Conservation (phyloP, 2,329 filamentous ascomycete genomes). For the Kalmusia sp. region DNA sequence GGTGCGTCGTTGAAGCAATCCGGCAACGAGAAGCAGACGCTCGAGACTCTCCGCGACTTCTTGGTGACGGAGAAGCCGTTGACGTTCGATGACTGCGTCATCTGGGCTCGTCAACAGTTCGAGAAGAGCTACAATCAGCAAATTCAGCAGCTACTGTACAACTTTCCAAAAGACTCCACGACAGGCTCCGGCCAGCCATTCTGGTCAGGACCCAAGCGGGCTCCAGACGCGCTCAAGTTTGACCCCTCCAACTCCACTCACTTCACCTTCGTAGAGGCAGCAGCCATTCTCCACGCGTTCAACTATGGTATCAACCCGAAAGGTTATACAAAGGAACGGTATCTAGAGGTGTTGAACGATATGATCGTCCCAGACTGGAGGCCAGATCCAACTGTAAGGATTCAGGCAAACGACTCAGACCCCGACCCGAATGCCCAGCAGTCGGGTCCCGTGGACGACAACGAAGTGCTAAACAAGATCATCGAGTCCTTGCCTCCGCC, state of each 20-base stretch:
- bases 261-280: constrained; percentile 85
- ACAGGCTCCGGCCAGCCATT: constrained; percentile 90
- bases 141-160: constrained; percentile 92
- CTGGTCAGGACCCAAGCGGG: constrained; percentile 98
- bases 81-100: constrained; percentile 94
- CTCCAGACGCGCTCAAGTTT: constrained; percentile 89
- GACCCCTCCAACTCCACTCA: constrained; percentile 85
- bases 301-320: constrained; percentile 97
- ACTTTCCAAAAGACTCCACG: constrained; percentile 93
- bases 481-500: constrained; percentile 76
- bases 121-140: constrained; percentile 97
- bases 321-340: constrained; percentile 72
- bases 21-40: constrained; percentile 90
- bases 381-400: constrained; percentile 90
- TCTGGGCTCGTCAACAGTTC: constrained; percentile 92
- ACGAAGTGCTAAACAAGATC: constrained; percentile 76
- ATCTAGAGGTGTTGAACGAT: constrained; percentile 81
- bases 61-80: constrained; percentile 90
- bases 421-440: constrained; percentile 83
- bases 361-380: constrained; percentile 97
- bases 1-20: constrained; percentile 87
- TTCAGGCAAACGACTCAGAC: constrained; percentile 94
- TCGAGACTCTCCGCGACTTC: constrained; percentile 89
- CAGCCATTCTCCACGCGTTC: constrained; percentile 92
- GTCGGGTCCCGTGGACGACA: constrained; percentile 69